A percentile compares a stretch with the other conserved stretches of the same genome.
Evolutionary conservation across 768 basidiomycete genomes (phyloP).

Genomic region (Chalciporus pseudorubinellus): DNA sequence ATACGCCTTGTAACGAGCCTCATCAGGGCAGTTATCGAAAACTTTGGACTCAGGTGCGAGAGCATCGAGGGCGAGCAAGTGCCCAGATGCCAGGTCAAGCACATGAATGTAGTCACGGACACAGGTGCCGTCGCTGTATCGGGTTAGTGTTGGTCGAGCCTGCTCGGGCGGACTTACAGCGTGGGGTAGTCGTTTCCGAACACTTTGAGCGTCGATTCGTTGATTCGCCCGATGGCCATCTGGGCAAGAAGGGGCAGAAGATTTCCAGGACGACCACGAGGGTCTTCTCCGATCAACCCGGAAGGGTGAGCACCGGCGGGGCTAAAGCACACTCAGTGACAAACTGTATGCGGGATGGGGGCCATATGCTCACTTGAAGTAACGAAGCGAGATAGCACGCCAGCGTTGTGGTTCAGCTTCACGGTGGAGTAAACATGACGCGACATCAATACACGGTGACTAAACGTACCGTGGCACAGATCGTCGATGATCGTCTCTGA

Average conservation of each 20-base stretch:
- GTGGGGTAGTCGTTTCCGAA: conserved; percentile 99
- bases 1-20: conserved; percentile 84
- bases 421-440: conserved; percentile 6
- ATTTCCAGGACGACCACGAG: conserved; percentile 93
- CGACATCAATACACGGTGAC: conserved; percentile 19
- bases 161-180: conserved; percentile 46
- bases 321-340: conserved; percentile 39
- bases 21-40: conserved; percentile 53
- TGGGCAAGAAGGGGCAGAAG: conserved; percentile 90
- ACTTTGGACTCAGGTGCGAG: conserved; percentile 54
- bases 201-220: conserved; percentile 67
- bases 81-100: conserved; percentile 92
- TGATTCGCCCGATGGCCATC: conserved; percentile 88
- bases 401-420: conserved; percentile 69
- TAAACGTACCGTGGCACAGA: conserved; percentile 61
- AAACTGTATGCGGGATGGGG: background rate
- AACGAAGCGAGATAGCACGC: conserved; percentile 85
- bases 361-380: conserved; percentile 83
- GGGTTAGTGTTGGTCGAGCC: background rate
- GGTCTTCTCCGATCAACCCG: conserved; percentile 93
- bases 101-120: conserved; percentile 96
- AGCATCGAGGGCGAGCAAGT: conserved; percentile 87
- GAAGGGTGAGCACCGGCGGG: conserved; percentile 99
- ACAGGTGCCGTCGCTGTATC: conserved; percentile 85
- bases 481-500: conserved; percentile 88